Evolutionary conservation across 2,329 filamentous ascomycete species (phyloP), one percentile per base, ranked within the genome.

Genomic region (Metarhizium humberi): DNA sequence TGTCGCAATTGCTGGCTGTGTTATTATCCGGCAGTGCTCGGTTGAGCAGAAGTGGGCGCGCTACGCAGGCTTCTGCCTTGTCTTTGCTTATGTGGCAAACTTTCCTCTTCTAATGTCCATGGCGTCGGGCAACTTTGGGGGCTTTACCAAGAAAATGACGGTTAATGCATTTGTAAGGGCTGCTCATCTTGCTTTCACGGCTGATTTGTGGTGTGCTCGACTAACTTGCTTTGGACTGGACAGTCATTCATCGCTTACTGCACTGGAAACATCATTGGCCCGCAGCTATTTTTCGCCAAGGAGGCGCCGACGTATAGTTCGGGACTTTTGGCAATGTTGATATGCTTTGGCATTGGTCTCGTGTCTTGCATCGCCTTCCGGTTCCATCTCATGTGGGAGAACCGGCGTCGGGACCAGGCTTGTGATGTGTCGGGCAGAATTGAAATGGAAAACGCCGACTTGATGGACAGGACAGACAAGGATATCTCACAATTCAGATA

Each of bases 141-240:
- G 82, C 0, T 80, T 83, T 53, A 86, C 82, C 1, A 86, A 86
- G 69, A 85, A 84, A 61, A 74, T 76, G 1, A 77, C 80, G 4
- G 77, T 79, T 13, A 77, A 83, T 8, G 80, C 81, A 1, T 75
- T 80, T 60, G 62, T 65, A 50, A 14, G 82, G 36, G 10, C 6
- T 6, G 2, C 16, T 34, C 3, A 5, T 42, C 51, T 6, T 43
- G 36, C 5, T 11, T 2, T 16, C 34, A 25, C 13, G 16, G 25
- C 25, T 5, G 6, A 34, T 13, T 10, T 43, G 18, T 30, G 14
- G n/a, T 42, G 30, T 38, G 18, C n/a, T 40, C 2, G 36, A 40
- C 18, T 38, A 34, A 20, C n/a, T 14, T 25, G 2, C n/a, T 11
- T 40, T 40, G 14, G 14, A 40, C 16, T 6, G 4, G 25, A 4